Base-by-base conservation (phyloP, 1,284 basidiomycete genomes). In the Ustilago crameri region DNA sequence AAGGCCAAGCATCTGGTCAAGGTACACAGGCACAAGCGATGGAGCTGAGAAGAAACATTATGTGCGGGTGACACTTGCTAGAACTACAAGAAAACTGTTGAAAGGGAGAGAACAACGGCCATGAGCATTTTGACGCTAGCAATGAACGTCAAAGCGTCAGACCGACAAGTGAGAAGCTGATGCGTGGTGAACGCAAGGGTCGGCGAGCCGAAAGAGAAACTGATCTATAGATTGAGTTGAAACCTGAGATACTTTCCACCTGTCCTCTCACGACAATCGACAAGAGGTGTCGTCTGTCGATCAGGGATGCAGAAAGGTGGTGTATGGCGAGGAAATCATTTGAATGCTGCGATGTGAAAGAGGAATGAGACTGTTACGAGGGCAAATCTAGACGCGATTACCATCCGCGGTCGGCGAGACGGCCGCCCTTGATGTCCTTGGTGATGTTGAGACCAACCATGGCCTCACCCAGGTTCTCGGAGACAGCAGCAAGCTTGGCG, bases 401-500 rank as follows among this genome's bases (percentile, higher is more conserved):
- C 80, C 79, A 81, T 49, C 81, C 81, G 30, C 81, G 79, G 32
- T 71, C 60, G 12, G 78, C 68, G 24, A 82, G 63, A 48, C 75
- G 69, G 48, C 80, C 80, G 40, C 79, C 79, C 53, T 67, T 74
- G 67, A 84, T 79, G 60, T 81, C 68, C 59, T 84, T 78, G 58
- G 75, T 75, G 57, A 93, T 93, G 22, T 90, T 92, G 75, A 96
- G 87, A 52, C 94, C 94, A 55, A 95, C 93, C 94, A 97, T 97
- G 41, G 94, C 90, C 64, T 89, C 87, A 37, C 94, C 94, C 41
- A 97, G 85, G 85, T 93, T 87, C 81, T 93, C 91, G n/a, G 93
- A 95, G 27, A 96, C 87, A 87, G 93, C 84, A 42, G 85, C 85
- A 40, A 82, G 76, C 71, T 80, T 82, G 50, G 64, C 74, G 5